A percentile compares a stretch with the other conserved stretches of the same genome.
Evolutionary conservation across 164 flowering plant genomes (phyloP).

Genomic region (Hamamelis virginiana): DNA sequence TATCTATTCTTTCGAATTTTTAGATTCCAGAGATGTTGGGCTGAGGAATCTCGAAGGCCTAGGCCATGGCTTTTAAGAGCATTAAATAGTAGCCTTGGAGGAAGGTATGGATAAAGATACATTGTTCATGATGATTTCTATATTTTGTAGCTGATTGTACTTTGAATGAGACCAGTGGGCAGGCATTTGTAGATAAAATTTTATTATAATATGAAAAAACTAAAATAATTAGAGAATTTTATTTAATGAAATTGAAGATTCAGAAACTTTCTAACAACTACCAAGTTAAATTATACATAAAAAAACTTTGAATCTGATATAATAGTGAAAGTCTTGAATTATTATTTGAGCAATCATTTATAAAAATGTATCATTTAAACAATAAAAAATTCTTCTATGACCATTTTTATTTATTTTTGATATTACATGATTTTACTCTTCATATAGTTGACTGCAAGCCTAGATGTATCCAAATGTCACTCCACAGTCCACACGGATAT

Average conservation of each 20-base stretch:
- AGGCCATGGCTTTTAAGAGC: constrained; percentile 97
- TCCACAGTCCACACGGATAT: background rate
- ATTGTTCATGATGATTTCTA: constrained; percentile 1
- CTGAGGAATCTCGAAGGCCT: constrained; percentile 61
- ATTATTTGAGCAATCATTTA: too few relatives aligned
- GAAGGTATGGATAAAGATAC: constrained; percentile 50
- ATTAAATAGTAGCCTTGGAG: constrained; percentile 75
- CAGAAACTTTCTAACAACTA: background rate
- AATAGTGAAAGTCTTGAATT: background rate
- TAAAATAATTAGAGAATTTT: background rate
- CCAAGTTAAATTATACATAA: too few relatives aligned
- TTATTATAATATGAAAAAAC: background rate
- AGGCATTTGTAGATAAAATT: background rate
- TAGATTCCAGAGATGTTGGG: constrained; percentile 90
- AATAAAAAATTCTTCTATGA: too few relatives aligned
- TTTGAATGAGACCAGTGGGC: background rate
- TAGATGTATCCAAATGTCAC: background rate
- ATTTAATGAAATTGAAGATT: background rate
- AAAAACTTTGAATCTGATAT: too few relatives aligned
- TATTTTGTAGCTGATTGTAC: background rate
- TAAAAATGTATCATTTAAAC: background rate
- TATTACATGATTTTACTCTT: background rate
- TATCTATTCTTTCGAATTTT: constrained; percentile 13
- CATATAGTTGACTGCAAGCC: background rate
- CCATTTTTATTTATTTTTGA: too few relatives aligned